These are phyloP conservation scores for Scleromitrula shiraiana DNA, from an alignment of 2,329 filamentous ascomycete genomes.

Conservation along the genomic window DNA sequence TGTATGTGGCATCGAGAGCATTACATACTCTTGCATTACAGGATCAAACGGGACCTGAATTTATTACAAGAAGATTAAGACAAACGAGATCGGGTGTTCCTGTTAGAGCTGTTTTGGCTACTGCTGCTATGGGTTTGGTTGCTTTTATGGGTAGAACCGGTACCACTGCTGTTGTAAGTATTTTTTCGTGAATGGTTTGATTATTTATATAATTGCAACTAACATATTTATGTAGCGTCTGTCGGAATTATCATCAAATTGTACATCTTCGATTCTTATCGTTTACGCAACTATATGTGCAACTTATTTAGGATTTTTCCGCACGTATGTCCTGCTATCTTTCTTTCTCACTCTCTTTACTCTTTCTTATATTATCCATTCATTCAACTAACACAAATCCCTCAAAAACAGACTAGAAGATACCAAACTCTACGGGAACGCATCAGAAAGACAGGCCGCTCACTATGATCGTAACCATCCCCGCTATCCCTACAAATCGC, in stretches of 20 bases:
- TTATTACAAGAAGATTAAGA: conserved; percentile 32
- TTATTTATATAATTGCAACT: not conserved
- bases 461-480: conserved; percentile 31
- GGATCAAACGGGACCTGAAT: conserved; percentile 34
- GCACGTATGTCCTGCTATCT: conserved; percentile 28
- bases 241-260: conserved; percentile 33
- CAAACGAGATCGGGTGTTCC: conserved; percentile 34
- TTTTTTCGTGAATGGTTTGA: not conserved
- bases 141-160: conserved; percentile 35
- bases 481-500: conserved; percentile 33
- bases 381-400: not conserved
- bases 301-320: conserved; percentile 34
- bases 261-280: conserved; percentile 34
- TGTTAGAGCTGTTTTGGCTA: conserved; percentile 34
- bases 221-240: conserved; percentile 26
- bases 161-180: conserved; percentile 31
- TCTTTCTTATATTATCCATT: not conserved
- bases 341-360: not conserved
- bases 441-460: conserved; percentile 32
- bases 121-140: conserved; percentile 32
- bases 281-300: conserved; percentile 35
- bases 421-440: conserved; percentile 33
- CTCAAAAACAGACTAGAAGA: conserved; percentile 33
- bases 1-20: conserved; percentile 33
- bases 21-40: conserved; percentile 33